Conservation (phyloP, 495 filamentous ascomycete genomes). For the Thermochaetoides thermophila region DNA sequence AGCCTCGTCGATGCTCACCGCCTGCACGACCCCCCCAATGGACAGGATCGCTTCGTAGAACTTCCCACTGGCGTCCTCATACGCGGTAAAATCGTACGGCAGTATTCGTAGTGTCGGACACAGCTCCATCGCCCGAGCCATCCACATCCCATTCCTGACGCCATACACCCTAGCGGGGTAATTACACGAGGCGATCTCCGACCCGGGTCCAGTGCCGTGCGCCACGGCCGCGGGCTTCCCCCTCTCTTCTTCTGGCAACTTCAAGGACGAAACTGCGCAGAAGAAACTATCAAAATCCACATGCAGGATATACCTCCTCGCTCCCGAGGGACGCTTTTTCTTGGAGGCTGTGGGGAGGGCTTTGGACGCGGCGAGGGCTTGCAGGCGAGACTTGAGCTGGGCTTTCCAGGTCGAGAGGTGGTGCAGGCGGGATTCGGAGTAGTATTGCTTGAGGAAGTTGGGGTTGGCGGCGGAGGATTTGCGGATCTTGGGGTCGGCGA, state of each 20-base stretch:
- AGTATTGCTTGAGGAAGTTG: conserved; percentile 85
- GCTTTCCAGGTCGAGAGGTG: conserved; percentile 95
- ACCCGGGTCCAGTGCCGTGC: conserved; percentile 69
- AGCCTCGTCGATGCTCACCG: conserved; percentile 92
- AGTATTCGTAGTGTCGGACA: conserved; percentile 77
- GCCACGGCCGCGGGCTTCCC: conserved; percentile 84
- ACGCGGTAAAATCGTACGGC: conserved; percentile 85
- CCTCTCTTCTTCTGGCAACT: conserved; percentile 45
- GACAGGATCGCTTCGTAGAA: conserved; percentile 80
- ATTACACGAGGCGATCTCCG: conserved; percentile 95
- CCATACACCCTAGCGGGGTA: conserved; percentile 77
- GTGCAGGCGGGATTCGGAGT: conserved; percentile 83
- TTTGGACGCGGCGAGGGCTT: too few species aligned
- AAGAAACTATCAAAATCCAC: conserved; percentile 98
- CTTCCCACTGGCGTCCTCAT: conserved; percentile 76
- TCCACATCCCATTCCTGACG: conserved; percentile 98
- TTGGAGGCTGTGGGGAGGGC: too few species aligned
- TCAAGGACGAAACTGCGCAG: conserved; percentile 77
- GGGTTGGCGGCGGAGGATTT: conserved; percentile 81
- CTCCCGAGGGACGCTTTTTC: too few species aligned
- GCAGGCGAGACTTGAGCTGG: conserved; percentile 72
- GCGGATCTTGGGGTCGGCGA: conserved; percentile 67
- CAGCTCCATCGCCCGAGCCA: conserved; percentile 70
- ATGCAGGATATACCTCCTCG: conserved; percentile 76
- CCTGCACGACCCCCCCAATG: conserved; percentile 73